phyloP scores from a whole-genome alignment of 1,139 yeast species.

The Hansenula sp. region DNA sequence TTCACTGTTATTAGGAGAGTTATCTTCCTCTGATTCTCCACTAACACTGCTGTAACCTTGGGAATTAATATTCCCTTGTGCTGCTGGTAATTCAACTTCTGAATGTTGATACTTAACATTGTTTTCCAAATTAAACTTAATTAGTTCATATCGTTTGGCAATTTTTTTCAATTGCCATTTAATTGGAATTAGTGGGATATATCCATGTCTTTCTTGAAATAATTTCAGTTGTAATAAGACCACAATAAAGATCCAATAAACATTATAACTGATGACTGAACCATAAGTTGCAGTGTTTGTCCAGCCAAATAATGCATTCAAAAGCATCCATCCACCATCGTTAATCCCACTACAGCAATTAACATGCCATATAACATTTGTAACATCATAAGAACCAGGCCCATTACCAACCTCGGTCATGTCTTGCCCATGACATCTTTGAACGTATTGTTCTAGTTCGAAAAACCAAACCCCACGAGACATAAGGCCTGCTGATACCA shows the following conservation, averaged over 20 bases:
- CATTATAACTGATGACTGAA: constrained; percentile 71
- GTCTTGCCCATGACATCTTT: constrained; percentile 75
- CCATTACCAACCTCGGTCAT: constrained; percentile 89
- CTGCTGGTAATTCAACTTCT: not conserved
- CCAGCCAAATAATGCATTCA: constrained; percentile 94
- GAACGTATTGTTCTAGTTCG: constrained; percentile 65
- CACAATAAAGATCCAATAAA: constrained; percentile 72
- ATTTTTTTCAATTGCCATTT: constrained; percentile 57
- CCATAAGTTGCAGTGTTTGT: constrained; percentile 94
- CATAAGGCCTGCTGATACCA: constrained; percentile 86
- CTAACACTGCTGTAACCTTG: constrained; percentile 5
- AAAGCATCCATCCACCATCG: constrained; percentile 91
- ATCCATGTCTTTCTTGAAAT: constrained; percentile 62
- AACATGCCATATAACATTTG: constrained; percentile 87
- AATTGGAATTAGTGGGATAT: constrained; percentile 56
- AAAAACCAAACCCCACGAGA: constrained; percentile 91
- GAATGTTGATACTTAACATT: constrained; percentile 20
- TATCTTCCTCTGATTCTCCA: constrained; percentile 1
- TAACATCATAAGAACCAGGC: constrained; percentile 88
- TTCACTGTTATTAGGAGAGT: constrained; percentile 2
- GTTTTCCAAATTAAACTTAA: constrained; percentile 25
- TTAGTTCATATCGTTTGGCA: constrained; percentile 37
- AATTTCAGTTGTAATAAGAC: constrained; percentile 44
- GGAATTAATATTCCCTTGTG: not conserved
- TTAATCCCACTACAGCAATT: constrained; percentile 92